Conservation (phyloP, 75 land plant genomes). For the Sequoiadendron giganteum region DNA sequence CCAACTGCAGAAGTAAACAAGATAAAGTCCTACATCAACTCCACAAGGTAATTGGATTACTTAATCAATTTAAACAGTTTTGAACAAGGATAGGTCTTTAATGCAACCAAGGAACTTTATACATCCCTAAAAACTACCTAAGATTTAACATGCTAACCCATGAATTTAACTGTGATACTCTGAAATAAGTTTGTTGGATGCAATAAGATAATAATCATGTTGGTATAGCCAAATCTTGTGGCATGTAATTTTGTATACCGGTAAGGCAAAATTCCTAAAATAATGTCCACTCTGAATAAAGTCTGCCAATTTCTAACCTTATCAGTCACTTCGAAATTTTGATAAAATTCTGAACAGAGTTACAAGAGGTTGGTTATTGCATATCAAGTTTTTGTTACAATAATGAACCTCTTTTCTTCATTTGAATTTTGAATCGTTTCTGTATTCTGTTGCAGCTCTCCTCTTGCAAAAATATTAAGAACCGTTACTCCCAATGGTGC, state of each 20-base stretch:
- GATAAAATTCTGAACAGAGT: not conserved
- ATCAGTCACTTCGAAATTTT: not conserved
- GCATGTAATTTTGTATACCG: not conserved
- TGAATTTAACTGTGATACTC: not conserved
- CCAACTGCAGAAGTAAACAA: conserved; percentile 4
- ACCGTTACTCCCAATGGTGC: conserved; percentile 2
- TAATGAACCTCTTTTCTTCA: too few species aligned
- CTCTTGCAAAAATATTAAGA: conserved; percentile 28
- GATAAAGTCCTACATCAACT: conserved; percentile 30
- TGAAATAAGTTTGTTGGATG: not conserved
- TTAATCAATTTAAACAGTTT: not conserved
- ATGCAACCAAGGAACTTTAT: not conserved
- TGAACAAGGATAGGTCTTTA: not conserved
- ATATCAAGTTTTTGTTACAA: not conserved
- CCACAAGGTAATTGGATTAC: conserved; percentile 19
- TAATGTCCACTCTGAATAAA: not conserved
- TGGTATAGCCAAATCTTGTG: not conserved
- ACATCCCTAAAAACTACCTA: not conserved
- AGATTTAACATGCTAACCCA: not conserved
- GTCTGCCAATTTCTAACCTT: not conserved
- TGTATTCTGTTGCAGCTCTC: conserved; percentile 9
- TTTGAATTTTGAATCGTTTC: not conserved
- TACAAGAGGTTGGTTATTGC: not conserved
- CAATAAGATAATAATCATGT: not conserved
- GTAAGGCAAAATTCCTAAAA: not conserved